These are phyloP conservation scores for Talaromyces sp. DNA, from an alignment of 2,329 filamentous ascomycete species.

Conservation along the genomic window DNA sequence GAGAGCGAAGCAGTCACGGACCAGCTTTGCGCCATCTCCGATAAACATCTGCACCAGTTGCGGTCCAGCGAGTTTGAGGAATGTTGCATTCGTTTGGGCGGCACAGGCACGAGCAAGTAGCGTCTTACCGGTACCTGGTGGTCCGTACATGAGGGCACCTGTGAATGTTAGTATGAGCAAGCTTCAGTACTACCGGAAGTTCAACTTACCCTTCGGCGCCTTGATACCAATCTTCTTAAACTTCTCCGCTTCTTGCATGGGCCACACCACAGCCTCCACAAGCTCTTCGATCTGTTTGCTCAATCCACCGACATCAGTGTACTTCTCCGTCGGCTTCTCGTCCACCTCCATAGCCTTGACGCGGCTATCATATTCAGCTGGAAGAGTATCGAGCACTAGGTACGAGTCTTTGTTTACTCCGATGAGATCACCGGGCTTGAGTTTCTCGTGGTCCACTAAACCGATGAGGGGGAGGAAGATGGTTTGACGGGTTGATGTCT, in stretches of 20 bases:
- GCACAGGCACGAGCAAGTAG: constrained; percentile 87
- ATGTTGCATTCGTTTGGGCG: constrained; percentile 95
- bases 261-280: constrained; percentile 97
- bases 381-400: constrained; percentile 90
- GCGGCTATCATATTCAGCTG: constrained; percentile 95
- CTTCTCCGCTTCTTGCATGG: constrained; percentile 98
- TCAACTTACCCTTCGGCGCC: constrained; percentile 80
- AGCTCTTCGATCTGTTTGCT: constrained; percentile 99
- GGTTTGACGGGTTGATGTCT: constrained; percentile 96
- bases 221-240: constrained; percentile 99
- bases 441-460: constrained; percentile 87
- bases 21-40: constrained; percentile 94
- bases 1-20: constrained; percentile 93
- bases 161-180: background rate
- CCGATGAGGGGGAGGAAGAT: constrained; percentile 98
- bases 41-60: constrained; percentile 99
- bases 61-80: constrained; percentile 95
- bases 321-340: constrained; percentile 99
- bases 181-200: background rate
- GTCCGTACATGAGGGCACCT: constrained; percentile 97
- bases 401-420: constrained; percentile 99
- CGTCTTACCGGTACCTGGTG: constrained; percentile 49
- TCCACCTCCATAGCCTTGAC: constrained; percentile 99
- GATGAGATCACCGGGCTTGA: constrained; percentile 94
- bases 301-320: constrained; percentile 92